Evolutionary conservation across 176 grass and related monocot genomes (phyloP), one percentile per base, ranked within the genome.

Genomic region (Otatea glauca): DNA sequence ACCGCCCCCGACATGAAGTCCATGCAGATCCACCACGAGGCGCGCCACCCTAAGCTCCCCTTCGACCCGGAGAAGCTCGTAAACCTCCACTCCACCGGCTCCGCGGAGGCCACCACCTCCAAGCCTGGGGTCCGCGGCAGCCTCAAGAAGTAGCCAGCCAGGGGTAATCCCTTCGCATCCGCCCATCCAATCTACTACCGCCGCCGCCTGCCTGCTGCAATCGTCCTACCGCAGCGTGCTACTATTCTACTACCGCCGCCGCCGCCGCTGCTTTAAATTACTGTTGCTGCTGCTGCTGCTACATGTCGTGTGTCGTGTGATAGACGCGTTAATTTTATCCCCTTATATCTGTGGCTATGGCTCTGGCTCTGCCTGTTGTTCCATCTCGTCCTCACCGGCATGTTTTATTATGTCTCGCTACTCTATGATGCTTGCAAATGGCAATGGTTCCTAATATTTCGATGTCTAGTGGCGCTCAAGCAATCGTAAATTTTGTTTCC

Each of bases 11-110:
- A 96, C 82, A 14, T 94, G n/a, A 99, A 99, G 66, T 86, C 96
- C 41, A 96, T 99, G 93, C 89, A 99, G 93, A 99, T 96, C 90
- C 96, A 99, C 88, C 96, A 99, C 66, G 96, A 99, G 18, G 91
- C 96, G 21, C 86, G 86, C 56, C 96, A 99, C 53, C 96, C 96
- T 35, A 99, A 99, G 91, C 78, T 94, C 67, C 91, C 93, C 45
- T 99, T 94, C 70, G 96, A 99, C 47, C 83, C 89, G 10, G 86
- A 91, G 43, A 96, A 89, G 88, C 74, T 99, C 81, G 7, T 79
- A 68, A 94, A 99, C 87, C 96, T 99, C 65, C 96, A 99, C 88
- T 75, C 21, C 76, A 0, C 4, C 81, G 11, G 59, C 3, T 32
- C 55, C 15, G 35, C 18, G 0, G 79, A 72, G 20, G 75, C 88